Evolutionary conservation across 305 asterid species (phyloP), one percentile per base, ranked within the genome.

Genomic region (Fraxinus nigra): DNA sequence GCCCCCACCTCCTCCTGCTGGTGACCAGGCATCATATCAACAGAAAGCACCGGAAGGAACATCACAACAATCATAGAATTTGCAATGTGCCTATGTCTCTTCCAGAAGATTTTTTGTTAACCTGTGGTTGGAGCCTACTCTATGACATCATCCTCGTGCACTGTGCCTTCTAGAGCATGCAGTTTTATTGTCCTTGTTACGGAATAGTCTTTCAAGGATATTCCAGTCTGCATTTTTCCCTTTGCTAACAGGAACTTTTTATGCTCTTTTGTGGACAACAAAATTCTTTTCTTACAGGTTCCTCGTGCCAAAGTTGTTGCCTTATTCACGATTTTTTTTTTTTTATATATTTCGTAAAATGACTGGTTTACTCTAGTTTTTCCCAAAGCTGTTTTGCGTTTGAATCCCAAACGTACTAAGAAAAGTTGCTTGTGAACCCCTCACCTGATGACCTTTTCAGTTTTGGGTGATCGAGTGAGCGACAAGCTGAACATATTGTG

Each of bases 21-120:
- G 92, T 40, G 93, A 84, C 11, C 91, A 88, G 79, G 83, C 88
- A 8, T 82, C 87, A 20, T 84, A 82, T 79, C 93, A 87, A 83
- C 94, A 88, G 76, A 88, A 87, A 38, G 86, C 90, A 43, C 89
- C 85, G 18, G 70, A 87, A 82, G 89, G 86, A 70, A 48, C 88
- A 0, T 76, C 85, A 5, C 89, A 84, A 75, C 88, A 77, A 65
- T 76, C 78, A 32, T 89, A 80, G 76, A 82, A 40, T 43, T 78
- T 51, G 70, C 76, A 51, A 33, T 18, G 14, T 26, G 5, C 34
- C 33, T 0, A 6, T 63, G 46, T 78, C 48, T 30, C 76, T 61
- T 80, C 20, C 34, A 18, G 63, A 78, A 76, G 59, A 75, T 18
- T 77, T 5, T 82, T 76, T 61, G 14, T 54, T 69, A 32, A 30